These are phyloP conservation scores for Ilex paraguariensis DNA, from an alignment of 305 asterid species.

Conservation along the genomic window DNA sequence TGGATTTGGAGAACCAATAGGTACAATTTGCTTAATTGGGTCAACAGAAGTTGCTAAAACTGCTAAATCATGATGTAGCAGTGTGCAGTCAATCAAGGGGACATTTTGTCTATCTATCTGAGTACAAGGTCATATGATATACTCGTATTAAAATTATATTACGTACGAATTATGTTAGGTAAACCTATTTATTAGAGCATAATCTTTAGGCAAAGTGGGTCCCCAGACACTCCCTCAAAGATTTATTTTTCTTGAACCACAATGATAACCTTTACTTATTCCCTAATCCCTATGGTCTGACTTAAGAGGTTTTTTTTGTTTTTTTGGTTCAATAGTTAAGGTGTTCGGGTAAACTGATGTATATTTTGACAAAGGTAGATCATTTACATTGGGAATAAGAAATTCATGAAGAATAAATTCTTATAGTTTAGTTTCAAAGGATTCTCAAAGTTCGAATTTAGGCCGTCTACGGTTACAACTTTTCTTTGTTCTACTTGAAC, in stretches of 20 bases:
- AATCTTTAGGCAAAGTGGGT: conserved; percentile 25
- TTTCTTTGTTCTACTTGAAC: too few species aligned
- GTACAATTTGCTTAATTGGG: conserved; percentile 5
- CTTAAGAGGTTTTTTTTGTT: too few species aligned
- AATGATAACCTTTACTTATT: too few species aligned
- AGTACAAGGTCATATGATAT: conserved; percentile 22
- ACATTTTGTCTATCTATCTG: conserved; percentile 40
- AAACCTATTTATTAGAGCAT: conserved; percentile 38
- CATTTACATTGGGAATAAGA: rapidly evolving
- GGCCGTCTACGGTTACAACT: too few species aligned
- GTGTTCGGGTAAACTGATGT: too few species aligned
- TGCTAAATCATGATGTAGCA: conserved; percentile 23
- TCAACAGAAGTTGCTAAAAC: background rate
- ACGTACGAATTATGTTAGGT: conserved; percentile 24
- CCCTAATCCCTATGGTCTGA: too few species aligned
- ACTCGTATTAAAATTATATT: background rate
- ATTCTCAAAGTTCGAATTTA: too few species aligned
- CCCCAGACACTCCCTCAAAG: conserved; percentile 12
- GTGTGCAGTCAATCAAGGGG: conserved; percentile 49
- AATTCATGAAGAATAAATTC: too few species aligned
- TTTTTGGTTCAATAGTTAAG: too few species aligned
- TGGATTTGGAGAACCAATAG: conserved; percentile 7
- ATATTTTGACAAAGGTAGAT: too few species aligned
- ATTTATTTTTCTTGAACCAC: too few species aligned
- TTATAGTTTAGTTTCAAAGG: too few species aligned